Base-by-base conservation (phyloP, 768 basidiomycete genomes). In the Tricholoma bakamatsutake region DNA sequence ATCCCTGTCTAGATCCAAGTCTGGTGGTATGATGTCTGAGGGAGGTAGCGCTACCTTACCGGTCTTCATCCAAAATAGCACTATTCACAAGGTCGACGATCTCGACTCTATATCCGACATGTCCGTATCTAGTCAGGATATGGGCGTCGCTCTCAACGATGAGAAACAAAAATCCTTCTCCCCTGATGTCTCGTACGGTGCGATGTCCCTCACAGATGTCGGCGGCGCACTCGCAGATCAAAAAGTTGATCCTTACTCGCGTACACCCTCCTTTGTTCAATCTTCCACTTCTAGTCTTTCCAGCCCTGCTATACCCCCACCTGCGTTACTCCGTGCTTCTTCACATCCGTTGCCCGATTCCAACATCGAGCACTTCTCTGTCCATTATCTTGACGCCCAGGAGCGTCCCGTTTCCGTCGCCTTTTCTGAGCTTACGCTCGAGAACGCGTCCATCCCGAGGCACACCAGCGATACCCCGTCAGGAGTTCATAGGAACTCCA, bases 61-160 rank as follows among this genome's bases (percentile, higher is more conserved):
- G n/a, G 70, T 80, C 54, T 72, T 74, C 55, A 71, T 82, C 42
- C 74, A 75, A 56, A 69, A 69, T 30, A 73, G 73, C 42, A 71
- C 73, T 52, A 64, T 79, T 49, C 71, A 69, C 59, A 79, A 77
- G 60, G 77, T 72, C 53, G 77, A 77, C 56, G 80, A 80, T 5
- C 53, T 80, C 13, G 68, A 72, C 35, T 83, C 81, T 0, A 73
- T 79, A 64, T 75, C 76, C 31, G 71, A 74, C 57, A 63, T 78
- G 50, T 78, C 78, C 10, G 61, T 63, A 13, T 71, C 70, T 9
- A 67, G 75, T 63, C n/a, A 58, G 6, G 79, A 77, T 39, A 73
- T 69, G n/a, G 71, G 71, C 13, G 71, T 72, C 11, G 61, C 68
- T 40, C 59, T 76, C 27, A 50, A 57, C 5, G 62, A 65, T 46